These are phyloP conservation scores for Paragyromitra xinjiangensis DNA, from an alignment of 495 filamentous ascomycete genomes.

Conservation along the genomic window DNA sequence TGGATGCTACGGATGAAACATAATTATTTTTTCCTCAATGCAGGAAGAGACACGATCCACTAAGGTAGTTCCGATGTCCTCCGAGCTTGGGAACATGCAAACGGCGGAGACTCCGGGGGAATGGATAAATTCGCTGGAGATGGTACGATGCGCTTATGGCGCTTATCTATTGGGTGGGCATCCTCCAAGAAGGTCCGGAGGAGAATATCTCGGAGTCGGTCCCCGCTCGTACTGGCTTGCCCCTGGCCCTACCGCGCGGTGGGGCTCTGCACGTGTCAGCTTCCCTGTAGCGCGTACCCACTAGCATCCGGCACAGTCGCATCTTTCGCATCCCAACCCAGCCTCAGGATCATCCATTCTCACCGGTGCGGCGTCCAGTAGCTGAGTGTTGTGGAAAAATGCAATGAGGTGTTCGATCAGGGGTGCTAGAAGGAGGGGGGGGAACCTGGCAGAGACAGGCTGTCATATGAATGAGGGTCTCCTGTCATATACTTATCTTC, in stretches of 20 bases:
- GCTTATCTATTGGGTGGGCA: constrained; percentile 4
- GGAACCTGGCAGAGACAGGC: neutral
- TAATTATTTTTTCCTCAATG: neutral
- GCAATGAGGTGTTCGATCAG: constrained; percentile 13
- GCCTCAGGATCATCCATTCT: constrained; percentile 46
- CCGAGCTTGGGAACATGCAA: neutral
- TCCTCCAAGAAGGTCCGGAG: constrained; percentile 1
- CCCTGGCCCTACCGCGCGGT: constrained; percentile 37
- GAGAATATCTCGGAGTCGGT: neutral
- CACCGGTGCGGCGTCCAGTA: constrained; percentile 33
- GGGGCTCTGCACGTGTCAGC: constrained; percentile 37
- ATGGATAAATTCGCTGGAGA: neutral
- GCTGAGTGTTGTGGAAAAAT: neutral
- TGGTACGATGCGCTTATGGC: constrained; percentile 30
- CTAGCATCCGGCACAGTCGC: constrained; percentile 29
- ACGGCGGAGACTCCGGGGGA: neutral
- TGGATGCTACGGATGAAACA: neutral
- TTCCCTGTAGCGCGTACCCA: constrained; percentile 38
- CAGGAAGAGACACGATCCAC: neutral
- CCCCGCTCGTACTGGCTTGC: constrained; percentile 1
- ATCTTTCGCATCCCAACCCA: constrained; percentile 27
- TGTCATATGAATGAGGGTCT: neutral
- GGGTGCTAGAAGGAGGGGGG: neutral
- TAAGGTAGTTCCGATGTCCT: neutral
- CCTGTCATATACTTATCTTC: constrained; percentile 11